phyloP scores from a whole-genome alignment of 2,329 filamentous ascomycete species.

The Beauveria scarabaeidicola region DNA sequence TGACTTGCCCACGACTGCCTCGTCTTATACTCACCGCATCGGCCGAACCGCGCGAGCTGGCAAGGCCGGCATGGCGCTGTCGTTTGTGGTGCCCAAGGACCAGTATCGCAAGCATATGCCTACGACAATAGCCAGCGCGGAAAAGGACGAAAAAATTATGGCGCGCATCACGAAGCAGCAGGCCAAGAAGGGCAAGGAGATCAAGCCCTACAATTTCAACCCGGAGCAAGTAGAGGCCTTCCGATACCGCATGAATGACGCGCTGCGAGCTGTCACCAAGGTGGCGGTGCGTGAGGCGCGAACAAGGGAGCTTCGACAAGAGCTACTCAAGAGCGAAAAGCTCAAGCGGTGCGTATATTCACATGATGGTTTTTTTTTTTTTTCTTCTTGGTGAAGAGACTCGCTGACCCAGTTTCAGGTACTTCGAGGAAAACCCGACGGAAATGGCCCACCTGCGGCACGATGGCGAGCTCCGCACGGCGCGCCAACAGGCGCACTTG shows the following conservation, averaged over 20 bases:
- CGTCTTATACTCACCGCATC: slow-evolving; percentile 95
- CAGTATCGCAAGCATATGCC: slow-evolving; percentile 84
- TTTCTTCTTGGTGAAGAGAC: neutral
- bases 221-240: slow-evolving; percentile 92
- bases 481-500: slow-evolving; percentile 77
- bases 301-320: slow-evolving; percentile 76
- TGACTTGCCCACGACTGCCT: slow-evolving; percentile 78
- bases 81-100: slow-evolving; percentile 78
- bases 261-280: slow-evolving; percentile 79
- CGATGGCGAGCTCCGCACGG: slow-evolving; percentile 77
- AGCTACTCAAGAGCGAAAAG: slow-evolving; percentile 89
- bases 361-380: neutral
- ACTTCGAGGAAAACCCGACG: slow-evolving; percentile 94
- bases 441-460: slow-evolving; percentile 83
- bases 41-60: slow-evolving; percentile 88
- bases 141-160: slow-evolving; percentile 78
- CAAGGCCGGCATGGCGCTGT: slow-evolving; percentile 89
- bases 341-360: slow-evolving; percentile 52
- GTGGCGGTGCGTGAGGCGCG: slow-evolving; percentile 86
- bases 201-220: slow-evolving; percentile 90
- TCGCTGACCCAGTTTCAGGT: slow-evolving; percentile 28
- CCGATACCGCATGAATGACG: slow-evolving; percentile 90
- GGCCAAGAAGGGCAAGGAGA: slow-evolving; percentile 65
- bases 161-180: slow-evolving; percentile 74
- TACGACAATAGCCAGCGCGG: slow-evolving; percentile 65